Evolutionary conservation across 208 protist genomes (phyloP), one percentile per base, ranked within the genome.

Genomic region (Ichthyophonus hoferi): DNA sequence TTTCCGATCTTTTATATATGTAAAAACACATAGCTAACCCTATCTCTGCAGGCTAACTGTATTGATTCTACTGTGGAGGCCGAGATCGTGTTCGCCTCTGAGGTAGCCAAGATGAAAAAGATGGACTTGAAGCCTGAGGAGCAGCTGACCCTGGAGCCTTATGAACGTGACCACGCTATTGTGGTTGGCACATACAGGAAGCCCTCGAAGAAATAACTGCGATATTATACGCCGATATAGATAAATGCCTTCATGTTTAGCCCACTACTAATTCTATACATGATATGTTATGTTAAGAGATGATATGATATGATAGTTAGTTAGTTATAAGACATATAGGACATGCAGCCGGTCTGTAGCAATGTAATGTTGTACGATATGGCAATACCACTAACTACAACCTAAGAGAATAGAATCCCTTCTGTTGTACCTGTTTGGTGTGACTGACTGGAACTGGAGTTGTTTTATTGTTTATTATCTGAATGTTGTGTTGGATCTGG

Each of bases 91-190:
- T 99, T 99, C 92, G 98, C 97, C 40, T 89, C 93, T 0, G 98
- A 99, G 94, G 94, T 99, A 17, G 93, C 98, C 76, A 98, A 98
- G 90, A 92, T 99, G 82, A 95, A 97, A 93, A 96, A 97, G 87
- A 96, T 97, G 88, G 95, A 97, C 83, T 96, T 99, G 89, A 99
- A 98, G 93, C 97, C 98, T 35, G 89, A 97, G 79, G 98, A 99
- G 94, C 97, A 99, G 92, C 93, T 99, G 0, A 98, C 97, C 42
- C 94, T 99, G 14, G 98, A 99, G 93, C 98, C 98, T 41, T 99
- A 99, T 92, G 98, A 99, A 93, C 94, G 98, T 83, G 98, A 99
- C 93, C 99, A 99, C 94, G 98, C 98, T 79, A 96, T 99, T 67
- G 98, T 99, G 83, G 93, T 97, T 58, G 97, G 96, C 7, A 88